Base-by-base conservation (phyloP, 1,284 basidiomycete species). In the Ustilago crameri region DNA sequence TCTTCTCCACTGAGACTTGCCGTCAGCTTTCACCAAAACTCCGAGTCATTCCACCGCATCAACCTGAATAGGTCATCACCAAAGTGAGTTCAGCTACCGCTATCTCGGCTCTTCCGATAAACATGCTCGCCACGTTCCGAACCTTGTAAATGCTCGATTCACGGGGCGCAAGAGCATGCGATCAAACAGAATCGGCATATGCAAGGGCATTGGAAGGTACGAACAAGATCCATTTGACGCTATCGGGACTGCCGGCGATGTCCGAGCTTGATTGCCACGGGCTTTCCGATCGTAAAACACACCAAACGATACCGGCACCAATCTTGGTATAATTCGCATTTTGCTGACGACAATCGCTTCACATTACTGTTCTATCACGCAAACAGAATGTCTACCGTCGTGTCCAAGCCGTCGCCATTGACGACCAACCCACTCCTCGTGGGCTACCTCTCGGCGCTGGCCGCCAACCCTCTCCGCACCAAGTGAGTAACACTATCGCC, bases 381-480 rank as follows among this genome's bases (percentile, higher is more conserved):
- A 26, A 10, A 38, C 34, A 60, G 49, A 45, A 71, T 71, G 68
- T 49, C 68, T 26, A 64, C 66, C 45, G 58, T 71, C 9, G 58
- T 66, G 5, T 57, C 68, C 5, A 71, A 71, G 48, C 58, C 62
- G 22, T 71, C 68, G 54, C 37, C 67, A 30, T 30, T 73, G 56
- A 50, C 63, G 46, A 58, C 64, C 43, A 68, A 76, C 59, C 63
- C 71, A 8, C 55, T 77, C 20, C 61, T 78, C 15, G 50, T 59
- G n/a, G 51, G 56, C 22, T 78, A 78, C 54, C 65, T 76, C 38
- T 51, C 65, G 43, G 68, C 72, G n/a, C 71, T 78, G 15, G 56
- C 68, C n/a, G 58, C 72, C 43, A 78, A 78, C 52, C 76, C 76
- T 20, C 60, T 78, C n/a, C 55, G 73, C 42, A 78, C 76, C 30